A percentile compares a stretch with the other conserved stretches of the same genome.
Evolutionary conservation across 2,329 filamentous ascomycete genomes (phyloP).

Genomic region (Exophiala spinifera): DNA sequence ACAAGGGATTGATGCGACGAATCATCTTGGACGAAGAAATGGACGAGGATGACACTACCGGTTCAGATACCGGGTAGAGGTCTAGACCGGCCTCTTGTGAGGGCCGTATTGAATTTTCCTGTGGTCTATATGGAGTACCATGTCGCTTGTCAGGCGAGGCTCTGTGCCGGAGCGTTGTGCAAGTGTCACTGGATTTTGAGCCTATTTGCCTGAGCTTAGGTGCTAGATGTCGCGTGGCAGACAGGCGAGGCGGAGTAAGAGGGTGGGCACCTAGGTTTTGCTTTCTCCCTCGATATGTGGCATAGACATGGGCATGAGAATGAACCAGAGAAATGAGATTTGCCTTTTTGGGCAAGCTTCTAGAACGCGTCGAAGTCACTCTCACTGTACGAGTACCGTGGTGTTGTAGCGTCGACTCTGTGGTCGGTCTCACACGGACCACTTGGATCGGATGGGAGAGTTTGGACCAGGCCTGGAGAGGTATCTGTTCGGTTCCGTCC

Average conservation of each 20-base stretch:
- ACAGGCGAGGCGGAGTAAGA: too few relatives aligned
- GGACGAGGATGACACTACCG: conserved; percentile 14
- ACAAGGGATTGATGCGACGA: conserved; percentile 78
- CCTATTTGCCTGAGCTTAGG: background rate
- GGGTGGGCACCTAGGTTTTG: background rate
- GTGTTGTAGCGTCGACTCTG: background rate
- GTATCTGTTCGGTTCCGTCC: too few relatives aligned
- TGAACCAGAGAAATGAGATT: background rate
- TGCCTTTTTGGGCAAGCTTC: background rate
- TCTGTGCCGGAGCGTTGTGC: background rate
- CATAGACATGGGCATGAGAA: background rate
- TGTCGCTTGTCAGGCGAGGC: background rate
- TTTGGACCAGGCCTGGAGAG: too few relatives aligned
- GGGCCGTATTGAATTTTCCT: background rate
- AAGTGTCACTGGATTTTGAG: background rate
- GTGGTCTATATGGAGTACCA: background rate
- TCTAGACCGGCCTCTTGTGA: background rate
- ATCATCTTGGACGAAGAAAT: conserved; percentile 71
- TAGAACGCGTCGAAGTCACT: background rate
- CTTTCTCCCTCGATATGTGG: background rate
- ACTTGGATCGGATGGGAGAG: too few relatives aligned
- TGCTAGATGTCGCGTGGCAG: background rate
- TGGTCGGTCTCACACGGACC: too few relatives aligned
- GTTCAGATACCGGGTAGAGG: conserved; percentile 24
- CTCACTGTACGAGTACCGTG: too few relatives aligned